Evolutionary conservation across 768 basidiomycete species (phyloP).

Genomic region (Mycena crocata): DNA sequence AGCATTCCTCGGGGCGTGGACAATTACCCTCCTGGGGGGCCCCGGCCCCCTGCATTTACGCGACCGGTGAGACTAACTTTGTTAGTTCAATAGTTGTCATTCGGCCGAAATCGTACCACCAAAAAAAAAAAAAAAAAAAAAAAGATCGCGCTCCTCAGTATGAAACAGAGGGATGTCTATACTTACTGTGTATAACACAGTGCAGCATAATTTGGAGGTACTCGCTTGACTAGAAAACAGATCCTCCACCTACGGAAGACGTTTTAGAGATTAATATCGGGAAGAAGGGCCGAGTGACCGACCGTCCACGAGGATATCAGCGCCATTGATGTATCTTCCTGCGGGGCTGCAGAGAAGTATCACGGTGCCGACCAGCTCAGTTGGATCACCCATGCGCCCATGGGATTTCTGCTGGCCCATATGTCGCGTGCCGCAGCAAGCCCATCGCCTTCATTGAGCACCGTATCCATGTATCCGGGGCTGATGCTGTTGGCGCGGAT

Average conservation of each 20-base stretch:
- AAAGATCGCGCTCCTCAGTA: too few species aligned
- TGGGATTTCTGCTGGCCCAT: constrained; percentile 54
- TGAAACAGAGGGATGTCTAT: too few species aligned
- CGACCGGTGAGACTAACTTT: too few species aligned
- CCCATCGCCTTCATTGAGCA: constrained; percentile 50
- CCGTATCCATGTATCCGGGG: constrained; percentile 58
- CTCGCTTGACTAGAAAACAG: neutral
- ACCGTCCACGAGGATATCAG: constrained; percentile 57
- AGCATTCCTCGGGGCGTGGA: too few species aligned
- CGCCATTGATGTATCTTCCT: constrained; percentile 57
- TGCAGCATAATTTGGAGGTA: too few species aligned
- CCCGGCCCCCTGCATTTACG: too few species aligned
- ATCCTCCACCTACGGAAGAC: neutral
- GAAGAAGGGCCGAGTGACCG: constrained; percentile 15
- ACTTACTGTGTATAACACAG: too few species aligned
- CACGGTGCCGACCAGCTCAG: constrained; percentile 52
- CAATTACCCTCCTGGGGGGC: too few species aligned
- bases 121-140: too few species aligned
- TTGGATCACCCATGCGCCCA: constrained; percentile 56
- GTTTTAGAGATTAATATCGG: neutral
- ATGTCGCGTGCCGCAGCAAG: constrained; percentile 45
- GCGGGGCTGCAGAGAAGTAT: constrained; percentile 56
- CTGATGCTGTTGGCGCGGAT: constrained; percentile 57
- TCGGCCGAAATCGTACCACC: too few species aligned
- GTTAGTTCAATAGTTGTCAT: too few species aligned